Evolutionary conservation across 2,329 filamentous ascomycete genomes (phyloP).

Genomic region (Penicillium sp.): DNA sequence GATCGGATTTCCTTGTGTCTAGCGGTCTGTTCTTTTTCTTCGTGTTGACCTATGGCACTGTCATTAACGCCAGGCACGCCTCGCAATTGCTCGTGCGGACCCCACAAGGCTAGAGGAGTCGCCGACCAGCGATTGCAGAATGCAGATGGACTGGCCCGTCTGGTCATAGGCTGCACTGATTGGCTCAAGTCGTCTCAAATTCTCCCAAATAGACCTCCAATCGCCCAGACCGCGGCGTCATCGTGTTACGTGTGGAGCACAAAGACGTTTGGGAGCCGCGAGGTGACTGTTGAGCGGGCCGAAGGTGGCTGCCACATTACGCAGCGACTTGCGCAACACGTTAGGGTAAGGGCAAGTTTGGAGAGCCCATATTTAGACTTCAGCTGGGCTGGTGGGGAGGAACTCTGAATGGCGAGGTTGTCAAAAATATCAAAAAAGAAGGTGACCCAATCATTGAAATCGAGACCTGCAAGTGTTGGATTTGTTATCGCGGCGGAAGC

Average conservation of each 20-base stretch:
- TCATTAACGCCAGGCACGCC: not conserved
- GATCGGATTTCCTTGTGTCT: not conserved
- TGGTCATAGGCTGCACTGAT: not conserved
- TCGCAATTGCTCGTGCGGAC: not conserved
- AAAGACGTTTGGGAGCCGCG: not conserved
- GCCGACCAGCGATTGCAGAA: not conserved
- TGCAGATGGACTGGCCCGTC: not conserved
- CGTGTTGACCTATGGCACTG: not conserved
- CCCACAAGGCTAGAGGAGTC: constrained; percentile 3
- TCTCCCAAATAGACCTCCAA: not conserved
- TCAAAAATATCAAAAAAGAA: too few species aligned
- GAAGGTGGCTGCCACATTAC: constrained; percentile 5
- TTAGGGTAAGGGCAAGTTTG: not conserved
- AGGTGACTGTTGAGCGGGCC: not conserved
- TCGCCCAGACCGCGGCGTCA: constrained; percentile 7
- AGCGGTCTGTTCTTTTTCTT: not conserved
- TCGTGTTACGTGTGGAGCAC: constrained; percentile 6
- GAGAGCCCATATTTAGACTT: not conserved
- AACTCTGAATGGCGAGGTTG: not conserved
- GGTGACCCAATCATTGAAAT: not conserved
- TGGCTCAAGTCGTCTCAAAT: not conserved
- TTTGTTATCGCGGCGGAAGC: too few species aligned
- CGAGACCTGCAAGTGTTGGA: not conserved
- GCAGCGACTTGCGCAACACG: constrained; percentile 5
- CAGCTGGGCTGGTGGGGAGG: not conserved